Conservation (phyloP, 2,329 filamentous ascomycete species). For the Epicoccum nigrum region DNA sequence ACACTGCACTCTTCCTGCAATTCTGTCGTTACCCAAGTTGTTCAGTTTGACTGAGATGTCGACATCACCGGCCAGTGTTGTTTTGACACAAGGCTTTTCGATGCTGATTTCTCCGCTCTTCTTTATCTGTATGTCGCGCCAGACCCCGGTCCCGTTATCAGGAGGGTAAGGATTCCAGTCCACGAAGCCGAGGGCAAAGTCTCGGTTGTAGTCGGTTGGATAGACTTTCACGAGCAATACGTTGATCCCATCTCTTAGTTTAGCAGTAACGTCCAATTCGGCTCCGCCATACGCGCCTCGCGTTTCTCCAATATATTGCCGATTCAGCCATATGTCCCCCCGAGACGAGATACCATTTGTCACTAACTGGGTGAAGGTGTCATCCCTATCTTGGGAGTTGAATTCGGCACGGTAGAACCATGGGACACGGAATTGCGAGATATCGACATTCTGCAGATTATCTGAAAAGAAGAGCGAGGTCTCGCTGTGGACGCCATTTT, state of each 20-base stretch:
- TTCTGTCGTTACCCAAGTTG: slow-evolving; percentile 19
- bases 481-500: slow-evolving; percentile 60
- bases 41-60: slow-evolving; percentile 31
- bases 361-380: slow-evolving; percentile 53
- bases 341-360: slow-evolving; percentile 66
- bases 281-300: slow-evolving; percentile 64
- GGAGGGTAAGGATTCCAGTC: slow-evolving; percentile 68
- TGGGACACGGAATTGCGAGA: slow-evolving; percentile 57
- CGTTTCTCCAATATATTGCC: slow-evolving; percentile 57
- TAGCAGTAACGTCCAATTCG: slow-evolving; percentile 60
- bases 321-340: slow-evolving; percentile 67
- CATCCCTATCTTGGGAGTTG: slow-evolving; percentile 28
- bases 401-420: slow-evolving; percentile 65
- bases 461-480: slow-evolving; percentile 62
- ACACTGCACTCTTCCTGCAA: slow-evolving; percentile 14
- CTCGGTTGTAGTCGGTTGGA: slow-evolving; percentile 64
- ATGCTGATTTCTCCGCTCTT: slow-evolving; percentile 56
- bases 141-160: slow-evolving; percentile 68
- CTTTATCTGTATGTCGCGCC: slow-evolving; percentile 63
- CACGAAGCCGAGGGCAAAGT: slow-evolving; percentile 65
- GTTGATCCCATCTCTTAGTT: slow-evolving; percentile 52
- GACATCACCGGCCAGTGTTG: slow-evolving; percentile 26
- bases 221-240: slow-evolving; percentile 61
- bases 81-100: slow-evolving; percentile 45
- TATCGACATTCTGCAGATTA: slow-evolving; percentile 55